Evolutionary conservation across 495 filamentous ascomycete species (phyloP).

Genomic region (Penicillium odoratum): DNA sequence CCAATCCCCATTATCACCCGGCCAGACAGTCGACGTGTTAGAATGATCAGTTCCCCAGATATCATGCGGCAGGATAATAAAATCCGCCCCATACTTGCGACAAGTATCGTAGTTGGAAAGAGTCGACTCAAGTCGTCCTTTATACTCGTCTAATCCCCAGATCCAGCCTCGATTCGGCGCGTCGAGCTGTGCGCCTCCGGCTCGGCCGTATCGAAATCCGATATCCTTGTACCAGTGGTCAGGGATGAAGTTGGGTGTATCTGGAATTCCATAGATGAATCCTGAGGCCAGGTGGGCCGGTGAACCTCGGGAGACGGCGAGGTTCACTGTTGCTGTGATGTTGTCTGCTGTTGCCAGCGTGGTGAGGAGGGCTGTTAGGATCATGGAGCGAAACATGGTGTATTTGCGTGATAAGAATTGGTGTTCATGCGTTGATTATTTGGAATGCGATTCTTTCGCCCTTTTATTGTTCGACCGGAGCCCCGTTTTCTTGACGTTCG

Average conservation of each 20-base stretch:
- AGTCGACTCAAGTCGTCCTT: constrained; percentile 36
- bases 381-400: not conserved
- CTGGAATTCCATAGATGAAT: constrained; percentile 38
- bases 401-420: not conserved
- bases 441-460: not conserved
- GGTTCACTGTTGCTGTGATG: constrained; percentile 16
- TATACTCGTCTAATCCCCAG: constrained; percentile 24
- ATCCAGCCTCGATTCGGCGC: constrained; percentile 24
- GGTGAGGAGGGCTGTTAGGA: not conserved
- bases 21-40: constrained; percentile 24
- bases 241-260: constrained; percentile 28
- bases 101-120: constrained; percentile 40
- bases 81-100: constrained; percentile 35
- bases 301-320: constrained; percentile 8
- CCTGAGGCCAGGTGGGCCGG: constrained; percentile 30
- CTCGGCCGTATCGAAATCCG: constrained; percentile 20
- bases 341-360: constrained; percentile 12
- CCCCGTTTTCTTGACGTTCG: not conserved
- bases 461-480: not conserved
- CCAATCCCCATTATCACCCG: constrained; percentile 45
- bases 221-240: constrained; percentile 27
- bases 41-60: constrained; percentile 41
- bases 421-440: not conserved
- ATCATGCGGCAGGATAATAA: constrained; percentile 43
- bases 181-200: constrained; percentile 25